Evolutionary conservation across 148 eudicot species (phyloP).

Genomic region (Pouteria glomerata): DNA sequence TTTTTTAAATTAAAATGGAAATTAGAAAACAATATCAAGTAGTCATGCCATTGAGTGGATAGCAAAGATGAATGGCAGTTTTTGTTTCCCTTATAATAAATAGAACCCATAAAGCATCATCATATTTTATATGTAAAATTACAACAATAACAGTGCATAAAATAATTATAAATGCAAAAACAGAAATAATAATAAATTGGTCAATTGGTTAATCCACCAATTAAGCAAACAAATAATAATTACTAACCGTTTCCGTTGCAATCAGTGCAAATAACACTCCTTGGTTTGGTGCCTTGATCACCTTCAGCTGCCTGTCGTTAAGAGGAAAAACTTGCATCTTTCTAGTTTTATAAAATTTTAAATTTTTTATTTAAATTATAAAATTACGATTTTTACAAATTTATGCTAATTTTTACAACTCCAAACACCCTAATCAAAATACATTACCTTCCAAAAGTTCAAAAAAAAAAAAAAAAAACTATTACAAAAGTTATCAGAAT

Average conservation of each 20-base stretch:
- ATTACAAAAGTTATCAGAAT: background rate
- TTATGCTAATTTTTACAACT: too few species aligned
- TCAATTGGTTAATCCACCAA: background rate
- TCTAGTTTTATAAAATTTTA: too few species aligned
- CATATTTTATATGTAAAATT: background rate
- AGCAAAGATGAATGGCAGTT: background rate
- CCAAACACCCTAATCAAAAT: background rate
- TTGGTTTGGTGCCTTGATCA: conserved; percentile 28
- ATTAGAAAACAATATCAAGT: background rate
- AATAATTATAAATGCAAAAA: background rate
- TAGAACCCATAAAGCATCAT: background rate
- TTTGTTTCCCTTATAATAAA: background rate
- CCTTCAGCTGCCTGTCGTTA: conserved; percentile 29
- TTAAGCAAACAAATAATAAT: background rate
- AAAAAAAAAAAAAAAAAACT: background rate
- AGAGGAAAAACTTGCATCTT: too few species aligned
- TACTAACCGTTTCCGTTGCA: conserved; percentile 61
- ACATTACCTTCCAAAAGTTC: background rate
- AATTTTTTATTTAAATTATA: too few species aligned
- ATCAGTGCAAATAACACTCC: conserved; percentile 42
- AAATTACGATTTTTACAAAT: too few species aligned
- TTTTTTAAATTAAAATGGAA: background rate
- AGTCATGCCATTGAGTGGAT: background rate
- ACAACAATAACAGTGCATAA: background rate
- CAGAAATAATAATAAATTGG: background rate